A percentile compares a stretch with the other conserved stretches of the same genome.
Conservation (phyloP, 805 yeast species). For the Komagataella mondaviorum region DNA sequence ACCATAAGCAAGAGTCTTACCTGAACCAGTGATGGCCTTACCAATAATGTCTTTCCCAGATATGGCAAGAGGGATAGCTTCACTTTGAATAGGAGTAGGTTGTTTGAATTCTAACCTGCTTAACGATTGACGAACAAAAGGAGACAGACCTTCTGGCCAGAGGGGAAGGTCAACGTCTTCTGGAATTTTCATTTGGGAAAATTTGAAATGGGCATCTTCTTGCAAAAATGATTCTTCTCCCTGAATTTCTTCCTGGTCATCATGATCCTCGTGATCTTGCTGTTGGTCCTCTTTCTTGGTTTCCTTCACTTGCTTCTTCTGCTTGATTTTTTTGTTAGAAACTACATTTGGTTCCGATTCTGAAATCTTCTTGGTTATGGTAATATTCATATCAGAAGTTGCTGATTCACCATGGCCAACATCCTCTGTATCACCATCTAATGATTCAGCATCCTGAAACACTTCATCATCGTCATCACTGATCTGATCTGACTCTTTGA, state of each 20-base stretch:
- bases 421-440: conserved; percentile 7
- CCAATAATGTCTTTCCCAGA: conserved; percentile 69
- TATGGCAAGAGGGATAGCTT: conserved; percentile 61
- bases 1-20: conserved; percentile 91
- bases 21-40: conserved; percentile 92
- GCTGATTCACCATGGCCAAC: neutral
- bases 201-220: conserved; percentile 4
- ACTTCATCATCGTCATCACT: conserved; percentile 11
- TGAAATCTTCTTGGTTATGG: neutral
- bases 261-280: conserved; percentile 2
- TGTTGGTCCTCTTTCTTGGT: conserved; percentile 5
- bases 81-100: conserved; percentile 80
- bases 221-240: conserved; percentile 5
- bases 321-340: conserved; percentile 1
- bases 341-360: neutral
- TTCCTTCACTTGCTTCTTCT: conserved; percentile 9
- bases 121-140: conserved; percentile 50
- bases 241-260: conserved; percentile 2
- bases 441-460: conserved; percentile 8
- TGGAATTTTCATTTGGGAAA: conserved; percentile 4
- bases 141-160: conserved; percentile 38
- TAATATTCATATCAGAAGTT: neutral
- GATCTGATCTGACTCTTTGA: conserved; percentile 8
- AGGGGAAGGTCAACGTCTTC: conserved; percentile 37
- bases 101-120: conserved; percentile 37